Evolutionary conservation across 345 rosid species (phyloP).

Genomic region (Bruguiera sexangula): DNA sequence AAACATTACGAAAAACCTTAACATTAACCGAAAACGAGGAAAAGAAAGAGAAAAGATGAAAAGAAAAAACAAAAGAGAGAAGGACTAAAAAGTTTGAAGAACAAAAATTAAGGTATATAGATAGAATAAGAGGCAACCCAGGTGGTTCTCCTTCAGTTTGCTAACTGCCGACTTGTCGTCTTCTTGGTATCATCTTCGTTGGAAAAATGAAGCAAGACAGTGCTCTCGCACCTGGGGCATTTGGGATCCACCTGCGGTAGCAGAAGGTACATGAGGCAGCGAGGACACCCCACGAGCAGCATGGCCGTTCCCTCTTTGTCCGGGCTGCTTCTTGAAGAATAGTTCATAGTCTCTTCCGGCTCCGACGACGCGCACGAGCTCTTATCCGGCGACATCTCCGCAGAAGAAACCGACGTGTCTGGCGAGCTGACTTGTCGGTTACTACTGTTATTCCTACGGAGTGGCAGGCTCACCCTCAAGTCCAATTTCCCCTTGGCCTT

Average conservation of each 20-base stretch:
- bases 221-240: slow-evolving; percentile 88
- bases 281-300: slow-evolving; percentile 47
- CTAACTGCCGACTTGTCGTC: slow-evolving; percentile 5
- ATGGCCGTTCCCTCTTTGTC: not conserved
- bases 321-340: too few relatives aligned
- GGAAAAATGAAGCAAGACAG: slow-evolving; percentile 65
- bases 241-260: slow-evolving; percentile 74
- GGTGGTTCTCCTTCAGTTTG: too few relatives aligned
- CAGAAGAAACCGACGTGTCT: slow-evolving; percentile 11
- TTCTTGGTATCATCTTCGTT: slow-evolving; percentile 17
- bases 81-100: too few relatives aligned
- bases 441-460: slow-evolving; percentile 12
- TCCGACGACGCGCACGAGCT: slow-evolving; percentile 50
- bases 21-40: too few relatives aligned
- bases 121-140: too few relatives aligned
- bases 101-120: too few relatives aligned
- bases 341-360: slow-evolving; percentile 16
- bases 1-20: too few relatives aligned
- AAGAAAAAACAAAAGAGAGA: too few relatives aligned
- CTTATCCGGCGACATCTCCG: slow-evolving; percentile 26
- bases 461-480: slow-evolving; percentile 46
- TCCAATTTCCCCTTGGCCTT: slow-evolving; percentile 33
- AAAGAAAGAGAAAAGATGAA: too few relatives aligned
- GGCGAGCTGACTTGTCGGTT: slow-evolving; percentile 14
- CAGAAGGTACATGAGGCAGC: slow-evolving; percentile 93